Evolutionary conservation across 2,329 filamentous ascomycete species (phyloP), one percentile per base, ranked within the genome.

Genomic region (Colletotrichum scovillei): DNA sequence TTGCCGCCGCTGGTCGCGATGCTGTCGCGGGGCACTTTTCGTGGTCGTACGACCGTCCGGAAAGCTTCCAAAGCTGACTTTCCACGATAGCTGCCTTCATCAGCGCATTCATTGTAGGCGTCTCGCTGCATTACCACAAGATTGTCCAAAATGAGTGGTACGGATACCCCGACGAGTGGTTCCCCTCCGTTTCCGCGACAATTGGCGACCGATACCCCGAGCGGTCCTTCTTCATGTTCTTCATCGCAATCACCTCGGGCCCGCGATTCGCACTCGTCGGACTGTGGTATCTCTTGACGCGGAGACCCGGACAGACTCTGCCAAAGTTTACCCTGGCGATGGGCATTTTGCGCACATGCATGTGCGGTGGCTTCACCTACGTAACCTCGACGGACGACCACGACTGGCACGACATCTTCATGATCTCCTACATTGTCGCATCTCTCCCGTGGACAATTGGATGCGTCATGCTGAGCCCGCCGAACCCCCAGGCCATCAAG

Each of bases 381-480:
- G 92, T 99, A 74, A 99, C 97, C 30, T 98, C 97, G 75, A 99
- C 97, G 56, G 97, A 99, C 81, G 95, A 98, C 82, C 97, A 99
- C 83, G 92, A 97, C 83, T 98, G 95, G 95, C 97, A 99, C 82
- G 97, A 99, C 80, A 96, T 98, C 75, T 96, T 99, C 82, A 99
- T 99, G 97, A 98, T 99, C 78, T 97, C 95, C 16, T 99, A 99
- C 83, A 88, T 99, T 69, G 92, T 99, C 58, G 93, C 95, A 42
- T 98, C 97, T 3, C 87, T 99, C 67, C 97, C 97, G 2, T 99
- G 97, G 97, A 99, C 96, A 2, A 83, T 95, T 60, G 97, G 97
- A 62, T 98, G 96, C 82, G 89, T 98, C 74, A 91, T 93, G 5
- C 86, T 98, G 64, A 98, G 95, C 83, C 95, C 96, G 12, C 91